Conservation (phyloP, 306 rosid species). For the Fragaria ananassa region DNA sequence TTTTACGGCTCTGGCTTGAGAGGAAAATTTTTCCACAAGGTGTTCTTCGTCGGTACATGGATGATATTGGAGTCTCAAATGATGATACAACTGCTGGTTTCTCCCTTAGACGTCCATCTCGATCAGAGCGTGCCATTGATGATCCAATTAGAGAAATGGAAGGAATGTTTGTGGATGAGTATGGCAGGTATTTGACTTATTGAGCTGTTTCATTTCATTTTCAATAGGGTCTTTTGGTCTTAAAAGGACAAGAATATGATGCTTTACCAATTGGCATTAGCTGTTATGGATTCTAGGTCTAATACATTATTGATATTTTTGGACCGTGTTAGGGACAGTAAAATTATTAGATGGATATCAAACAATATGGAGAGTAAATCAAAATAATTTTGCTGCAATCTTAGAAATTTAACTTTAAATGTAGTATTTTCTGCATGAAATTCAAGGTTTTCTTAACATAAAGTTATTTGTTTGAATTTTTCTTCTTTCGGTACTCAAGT, state of each 20-base stretch:
- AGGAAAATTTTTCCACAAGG: conserved; percentile 88
- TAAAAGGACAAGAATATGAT: not conserved
- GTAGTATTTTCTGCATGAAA: not conserved
- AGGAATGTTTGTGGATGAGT: conserved; percentile 99
- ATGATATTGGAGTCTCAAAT: conserved; percentile 83
- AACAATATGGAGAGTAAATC: not conserved
- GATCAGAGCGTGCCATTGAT: conserved; percentile 93
- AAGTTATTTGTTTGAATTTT: not conserved
- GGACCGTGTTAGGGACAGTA: not conserved
- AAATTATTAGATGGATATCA: not conserved
- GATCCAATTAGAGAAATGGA: conserved; percentile 99
- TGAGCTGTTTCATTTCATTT: not conserved
- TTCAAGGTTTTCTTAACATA: not conserved
- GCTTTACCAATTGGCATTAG: not conserved
- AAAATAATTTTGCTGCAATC: not conserved
- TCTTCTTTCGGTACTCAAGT: not conserved
- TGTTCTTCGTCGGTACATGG: conserved; percentile 80
- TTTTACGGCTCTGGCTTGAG: conserved; percentile 96
- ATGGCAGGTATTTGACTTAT: conserved; percentile 64
- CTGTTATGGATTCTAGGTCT: not conserved
- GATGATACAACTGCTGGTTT: conserved; percentile 67
- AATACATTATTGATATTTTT: not conserved
- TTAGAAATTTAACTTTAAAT: not conserved
- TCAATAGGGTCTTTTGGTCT: conserved; percentile 3
- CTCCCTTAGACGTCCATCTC: conserved; percentile 85